These are phyloP conservation scores for Canavalia gladiata DNA, from an alignment of 306 rosid genomes.

Conservation along the genomic window DNA sequence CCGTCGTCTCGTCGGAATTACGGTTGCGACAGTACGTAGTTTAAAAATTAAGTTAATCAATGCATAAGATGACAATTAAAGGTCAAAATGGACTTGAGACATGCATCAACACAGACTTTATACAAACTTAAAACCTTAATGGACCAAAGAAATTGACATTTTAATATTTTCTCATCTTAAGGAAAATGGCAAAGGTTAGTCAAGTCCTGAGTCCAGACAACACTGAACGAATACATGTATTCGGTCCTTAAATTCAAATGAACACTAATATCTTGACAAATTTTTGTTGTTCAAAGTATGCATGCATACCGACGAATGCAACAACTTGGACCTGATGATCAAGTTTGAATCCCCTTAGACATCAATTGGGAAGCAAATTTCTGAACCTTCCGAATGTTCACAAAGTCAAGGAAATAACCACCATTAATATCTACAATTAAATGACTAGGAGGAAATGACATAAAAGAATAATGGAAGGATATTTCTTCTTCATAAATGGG, in stretches of 20 bases:
- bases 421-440: constrained; percentile 16
- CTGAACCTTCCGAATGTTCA: constrained; percentile 79
- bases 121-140: constrained; percentile 37
- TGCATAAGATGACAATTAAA: not conserved
- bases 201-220: constrained; percentile 45
- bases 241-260: constrained; percentile 42
- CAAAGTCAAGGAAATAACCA: constrained; percentile 60
- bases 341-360: constrained; percentile 67
- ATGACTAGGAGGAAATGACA: constrained; percentile 26
- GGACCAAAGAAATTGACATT: constrained; percentile 2
- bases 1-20: no score
- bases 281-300: constrained; percentile 27
- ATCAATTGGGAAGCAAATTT: constrained; percentile 69
- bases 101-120: constrained; percentile 27
- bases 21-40: no score
- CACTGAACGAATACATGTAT: constrained; percentile 36
- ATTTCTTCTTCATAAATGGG: constrained; percentile 84
- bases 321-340: constrained; percentile 42
- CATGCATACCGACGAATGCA: constrained; percentile 50
- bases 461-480: constrained; percentile 62
- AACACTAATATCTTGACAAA: constrained; percentile 28
- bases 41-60: not conserved
- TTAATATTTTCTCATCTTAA: constrained; percentile 24
- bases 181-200: constrained; percentile 30
- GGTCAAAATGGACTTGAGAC: constrained; percentile 27